Evolutionary conservation across 2,329 filamentous ascomycete genomes (phyloP).

Genomic region (Fusarium pininemorale): DNA sequence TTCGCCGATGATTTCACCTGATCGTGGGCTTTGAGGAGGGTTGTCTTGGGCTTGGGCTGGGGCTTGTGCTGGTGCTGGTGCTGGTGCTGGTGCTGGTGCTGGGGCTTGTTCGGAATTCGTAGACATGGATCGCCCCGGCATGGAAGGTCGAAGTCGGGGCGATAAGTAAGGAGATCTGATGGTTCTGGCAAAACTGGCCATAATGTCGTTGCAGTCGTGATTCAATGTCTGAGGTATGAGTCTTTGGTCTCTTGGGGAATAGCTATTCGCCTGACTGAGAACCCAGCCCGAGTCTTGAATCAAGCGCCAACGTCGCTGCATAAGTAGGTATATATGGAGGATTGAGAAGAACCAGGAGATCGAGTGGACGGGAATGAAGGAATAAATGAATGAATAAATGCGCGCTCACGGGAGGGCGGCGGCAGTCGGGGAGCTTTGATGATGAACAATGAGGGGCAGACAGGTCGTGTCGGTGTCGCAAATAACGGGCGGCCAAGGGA

Average conservation of each 20-base stretch:
- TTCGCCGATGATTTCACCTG: conserved; percentile 45
- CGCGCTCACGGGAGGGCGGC: not conserved
- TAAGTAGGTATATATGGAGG: conserved; percentile 8
- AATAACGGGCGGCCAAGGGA: conserved; percentile 9
- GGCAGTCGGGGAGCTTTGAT: conserved; percentile 13
- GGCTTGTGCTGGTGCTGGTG: conserved; percentile 35
- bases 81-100: conserved; percentile 27
- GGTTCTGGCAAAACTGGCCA: conserved; percentile 61
- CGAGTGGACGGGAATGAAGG: conserved; percentile 8
- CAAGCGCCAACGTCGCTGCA: conserved; percentile 36
- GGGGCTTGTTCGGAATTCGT: conserved; percentile 54
- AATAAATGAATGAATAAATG: not conserved
- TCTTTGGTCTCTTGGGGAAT: conserved; percentile 9
- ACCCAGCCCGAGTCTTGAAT: conserved; percentile 33
- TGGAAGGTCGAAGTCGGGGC: conserved; percentile 54
- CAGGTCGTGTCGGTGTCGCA: conserved; percentile 3
- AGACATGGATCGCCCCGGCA: conserved; percentile 56
- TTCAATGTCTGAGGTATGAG: conserved; percentile 19
- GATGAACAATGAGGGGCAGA: conserved; percentile 23
- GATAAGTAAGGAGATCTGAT: conserved; percentile 59
- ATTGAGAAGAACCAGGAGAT: not conserved
- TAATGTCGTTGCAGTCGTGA: conserved; percentile 39
- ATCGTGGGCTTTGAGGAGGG: conserved; percentile 40
- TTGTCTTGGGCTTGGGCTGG: conserved; percentile 37
- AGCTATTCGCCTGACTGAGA: conserved; percentile 24